Base-by-base conservation (phyloP, 331 rosid species). In the Acacia concinna region DNA sequence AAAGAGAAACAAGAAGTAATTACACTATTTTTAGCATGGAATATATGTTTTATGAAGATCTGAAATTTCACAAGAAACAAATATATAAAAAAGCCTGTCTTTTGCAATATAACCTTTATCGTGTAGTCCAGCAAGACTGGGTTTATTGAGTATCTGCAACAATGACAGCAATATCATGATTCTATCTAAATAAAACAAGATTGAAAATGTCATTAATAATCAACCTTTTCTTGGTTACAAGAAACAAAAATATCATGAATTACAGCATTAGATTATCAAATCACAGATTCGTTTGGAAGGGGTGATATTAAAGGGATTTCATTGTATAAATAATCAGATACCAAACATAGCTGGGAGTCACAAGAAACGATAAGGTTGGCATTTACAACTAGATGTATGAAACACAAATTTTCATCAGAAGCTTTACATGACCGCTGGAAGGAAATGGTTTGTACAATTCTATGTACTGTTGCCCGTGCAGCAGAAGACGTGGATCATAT, bases 391-490 rank as follows among this genome's bases (percentile, higher is more conserved):
- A 80, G 64, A 63, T 49, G 70, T 25, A 72, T 68, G 56, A 71
- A 23, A 47, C 21, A 52, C 62, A 84, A 81, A 47, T 84, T 79
- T 11, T 76, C 34, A 46, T 67, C 41, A 84, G 80, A 81, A 75
- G 73, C 83, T 94, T 78, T 88, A 93, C 99, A 83, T 84, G 78
- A 52, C 91, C 88, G 75, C 84, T 89, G 51, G 99, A 84, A 82
- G 97, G 96, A 65, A 93, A 82, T 65, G 98, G 96, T 84, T 88
- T 89, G 88, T 89, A 90, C 75, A 96, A 60, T 82, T 96, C 97
- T 80, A 96, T 89, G 89, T 93, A 91, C 46, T 96, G 98, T 70
- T 96, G 98, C n/a, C 98, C 98, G 73, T 96, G 98, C 67, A 96
- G 88, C 84, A 93, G 84, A 69, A 96, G 99, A 38, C 86, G 94